Evolutionary conservation across 768 basidiomycete species (phyloP), one percentile per base, ranked within the genome.

Genomic region (Hortiboletus campestris): DNA sequence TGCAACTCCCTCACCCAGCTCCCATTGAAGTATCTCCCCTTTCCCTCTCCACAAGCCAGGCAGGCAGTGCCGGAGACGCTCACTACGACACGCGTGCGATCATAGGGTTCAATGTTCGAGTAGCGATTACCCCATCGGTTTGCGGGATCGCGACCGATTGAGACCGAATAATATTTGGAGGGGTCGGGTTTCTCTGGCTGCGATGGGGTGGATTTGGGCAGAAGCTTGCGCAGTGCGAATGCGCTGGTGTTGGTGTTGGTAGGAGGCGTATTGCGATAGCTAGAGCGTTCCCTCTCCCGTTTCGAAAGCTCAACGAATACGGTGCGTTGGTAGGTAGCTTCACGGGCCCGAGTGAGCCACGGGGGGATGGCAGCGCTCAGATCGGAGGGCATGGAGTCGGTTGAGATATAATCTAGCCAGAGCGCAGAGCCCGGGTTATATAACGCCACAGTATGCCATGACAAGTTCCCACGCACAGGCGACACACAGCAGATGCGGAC

Each of bases 1-100:
- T 75, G 80, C 28, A 77, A 72, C 66, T 94, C 93, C 43, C 80
- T 75, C n/a, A 94, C 85, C 88, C 91, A 94, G 64, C 81, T 91
- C 14, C 88, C 93, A 63, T 95, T 94, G 35, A 95, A 67, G 68
- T 94, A 95, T 46, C 81, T 72, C 13, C 80, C 79, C 0, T 65
- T 46, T 29, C 59, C 70, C 36, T 66, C 63, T 4, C 66, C 62
- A 53, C 58, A 62, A 19, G 62, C 59, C 22, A 62, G 34, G 46
- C 48, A 64, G 11, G 57, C 51, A 19, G 42, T 38, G 17, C 49
- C 61, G 36, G 64, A 59, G 12, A 63, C 60, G 13, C 74, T 74
- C 16, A 85, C 76, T n/a, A 81, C 66, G 31, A 92, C 84, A 16
- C 89, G 81, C 1, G 89, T 93, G 46, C 89, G 81, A 71, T 95